A percentile compares a stretch with the other conserved stretches of the same genome.
These are phyloP conservation scores for Pelargonium myrrhifolium DNA, from an alignment of 441 rosid species.

Conservation along the genomic window DNA sequence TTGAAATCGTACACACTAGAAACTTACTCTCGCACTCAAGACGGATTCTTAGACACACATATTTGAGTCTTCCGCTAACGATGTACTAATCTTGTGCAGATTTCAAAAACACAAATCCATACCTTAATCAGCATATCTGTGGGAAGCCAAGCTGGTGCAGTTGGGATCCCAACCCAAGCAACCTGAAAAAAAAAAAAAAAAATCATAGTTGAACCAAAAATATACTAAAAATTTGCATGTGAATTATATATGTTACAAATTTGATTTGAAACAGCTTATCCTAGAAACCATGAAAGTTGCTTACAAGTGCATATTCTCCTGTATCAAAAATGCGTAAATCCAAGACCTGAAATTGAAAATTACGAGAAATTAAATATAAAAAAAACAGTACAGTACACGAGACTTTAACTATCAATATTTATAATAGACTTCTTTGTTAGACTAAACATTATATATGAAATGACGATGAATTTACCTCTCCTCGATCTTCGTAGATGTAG, in stretches of 20 bases:
- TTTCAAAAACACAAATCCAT: no score
- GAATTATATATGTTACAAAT: background rate
- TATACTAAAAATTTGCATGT: no score
- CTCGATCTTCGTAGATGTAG: slow-evolving; percentile 64
- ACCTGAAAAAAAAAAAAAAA: slow-evolving; percentile 39
- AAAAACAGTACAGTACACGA: background rate
- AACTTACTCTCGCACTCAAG: no score
- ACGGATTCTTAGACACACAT: no score
- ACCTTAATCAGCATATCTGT: slow-evolving; percentile 90
- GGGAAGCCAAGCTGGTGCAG: slow-evolving; percentile 94
- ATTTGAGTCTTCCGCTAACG: background rate
- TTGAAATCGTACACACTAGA: no score
- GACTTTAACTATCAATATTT: background rate
- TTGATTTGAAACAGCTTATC: background rate
- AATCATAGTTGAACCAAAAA: no score
- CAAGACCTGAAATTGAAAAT: slow-evolving; percentile 36
- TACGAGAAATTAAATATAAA: no score
- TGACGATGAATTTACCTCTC: background rate
- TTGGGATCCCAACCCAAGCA: slow-evolving; percentile 89
- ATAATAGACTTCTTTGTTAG: no score
- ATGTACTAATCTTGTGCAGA: no score
- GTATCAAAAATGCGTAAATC: slow-evolving; percentile 81
- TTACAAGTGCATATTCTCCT: slow-evolving; percentile 86
- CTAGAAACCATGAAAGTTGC: slow-evolving; percentile 15
- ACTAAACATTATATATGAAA: no score